Base-by-base conservation (phyloP, 2,329 filamentous ascomycete species). In the Triangularia setosa region DNA sequence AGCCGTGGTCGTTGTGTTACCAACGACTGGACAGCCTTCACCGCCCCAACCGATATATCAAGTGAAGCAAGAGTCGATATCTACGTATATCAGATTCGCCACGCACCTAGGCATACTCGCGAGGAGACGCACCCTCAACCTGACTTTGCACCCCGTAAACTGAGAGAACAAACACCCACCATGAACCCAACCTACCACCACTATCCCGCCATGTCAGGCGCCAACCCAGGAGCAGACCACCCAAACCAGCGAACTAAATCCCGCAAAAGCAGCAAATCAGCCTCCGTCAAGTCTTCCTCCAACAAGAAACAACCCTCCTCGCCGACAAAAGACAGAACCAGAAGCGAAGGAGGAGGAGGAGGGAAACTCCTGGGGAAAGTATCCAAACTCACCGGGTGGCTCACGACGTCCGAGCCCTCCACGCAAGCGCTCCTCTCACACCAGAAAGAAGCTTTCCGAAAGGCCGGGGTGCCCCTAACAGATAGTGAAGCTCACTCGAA, bases 351-450 rank as follows among this genome's bases (percentile, higher is more conserved):
- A 33, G 57, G 21, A 74, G 73, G 33, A 77, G 73, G 61, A 62
- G 55, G 18, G 74, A 73, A 60, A 74, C 40, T 75, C 72, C 65
- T 59, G 62, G 23, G 30, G 18, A 25, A n/a, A 69, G 72, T 40
- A 82, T 69, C 27, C 57, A 84, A 81, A 64, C 61, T 71, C 35
- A 64, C 67, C 2, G 77, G 75, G 54, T 84, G 83, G 83, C 70
- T 84, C 7, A 75, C 76, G 1, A 75, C 78, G 23, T 81, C 78
- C 57, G 83, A 85, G 66, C 82, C 83, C 11, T 84, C 82, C 0
- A 75, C 76, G 1, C 79, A 81, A 54, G 83, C 81, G 1, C 74
- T 83, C 68, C 81, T 79, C 67, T 72, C 79, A 14, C 79, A 83
- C 66, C 80, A 78, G 68, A 77, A 75, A 60, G 75, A 77, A 14